These are phyloP conservation scores for Pycnococcus provasolii DNA, from an alignment of 139 green algal species.

Conservation along the genomic window DNA sequence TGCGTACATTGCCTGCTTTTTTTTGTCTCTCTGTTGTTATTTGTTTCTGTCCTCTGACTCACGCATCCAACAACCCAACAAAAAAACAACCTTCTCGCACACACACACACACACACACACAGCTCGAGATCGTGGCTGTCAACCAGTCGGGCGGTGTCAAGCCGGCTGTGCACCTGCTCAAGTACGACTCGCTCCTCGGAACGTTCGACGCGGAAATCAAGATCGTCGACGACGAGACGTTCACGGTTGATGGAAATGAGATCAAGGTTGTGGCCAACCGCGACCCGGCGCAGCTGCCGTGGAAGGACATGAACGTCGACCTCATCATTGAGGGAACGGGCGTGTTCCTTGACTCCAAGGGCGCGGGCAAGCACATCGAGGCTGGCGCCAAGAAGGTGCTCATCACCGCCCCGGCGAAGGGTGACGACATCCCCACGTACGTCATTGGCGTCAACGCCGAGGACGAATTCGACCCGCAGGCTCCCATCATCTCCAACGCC, in stretches of 20 bases:
- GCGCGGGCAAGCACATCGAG: constrained; percentile 81
- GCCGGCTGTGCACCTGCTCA: constrained; percentile 95
- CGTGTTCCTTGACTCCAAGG: constrained; percentile 79
- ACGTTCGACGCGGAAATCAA: constrained; percentile 91
- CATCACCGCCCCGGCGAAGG: constrained; percentile 98
- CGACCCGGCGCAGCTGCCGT: constrained; percentile 90
- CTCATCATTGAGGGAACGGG: constrained; percentile 97
- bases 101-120: constrained; percentile 14
- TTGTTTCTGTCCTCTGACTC: no score
- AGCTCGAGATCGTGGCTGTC: constrained; percentile 74
- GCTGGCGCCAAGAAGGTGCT: constrained; percentile 98
- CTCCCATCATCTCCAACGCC: constrained; percentile 77
- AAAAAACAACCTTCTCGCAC: background rate
- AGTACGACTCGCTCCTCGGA: constrained; percentile 98
- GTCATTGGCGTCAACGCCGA: constrained; percentile 92
- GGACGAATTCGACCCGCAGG: constrained; percentile 39
- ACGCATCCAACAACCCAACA: background rate
- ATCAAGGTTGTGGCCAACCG: constrained; percentile 88
- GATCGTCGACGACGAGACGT: constrained; percentile 71
- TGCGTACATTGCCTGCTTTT: background rate
- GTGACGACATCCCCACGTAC: constrained; percentile 91
- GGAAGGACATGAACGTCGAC: constrained; percentile 76
- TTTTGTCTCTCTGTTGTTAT: no score
- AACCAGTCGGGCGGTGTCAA: constrained; percentile 95
- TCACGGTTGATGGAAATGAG: constrained; percentile 87